Conservation (phyloP, 257 asterid genomes). For the Capsicum pubescens region DNA sequence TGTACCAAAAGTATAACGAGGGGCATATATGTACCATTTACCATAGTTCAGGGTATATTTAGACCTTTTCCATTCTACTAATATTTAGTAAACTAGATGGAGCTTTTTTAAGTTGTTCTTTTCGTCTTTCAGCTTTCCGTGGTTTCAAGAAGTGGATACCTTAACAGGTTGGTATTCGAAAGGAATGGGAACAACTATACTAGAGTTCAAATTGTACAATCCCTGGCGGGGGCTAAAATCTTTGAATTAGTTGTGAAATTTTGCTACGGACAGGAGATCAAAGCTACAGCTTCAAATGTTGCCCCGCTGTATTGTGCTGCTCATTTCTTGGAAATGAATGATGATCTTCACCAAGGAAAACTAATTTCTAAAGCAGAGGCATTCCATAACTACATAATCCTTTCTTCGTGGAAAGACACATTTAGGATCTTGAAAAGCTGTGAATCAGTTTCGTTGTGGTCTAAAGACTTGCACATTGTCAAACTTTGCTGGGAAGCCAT, state of each 20-base stretch:
- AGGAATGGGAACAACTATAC: constrained; percentile 25
- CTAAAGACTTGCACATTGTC: constrained; percentile 35
- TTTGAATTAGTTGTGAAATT: constrained; percentile 45
- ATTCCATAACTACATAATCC: constrained; percentile 36
- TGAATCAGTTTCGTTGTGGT: constrained; percentile 39
- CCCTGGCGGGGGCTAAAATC: constrained; percentile 40
- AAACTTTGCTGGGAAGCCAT: constrained; percentile 34
- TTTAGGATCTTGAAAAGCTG: constrained; percentile 39
- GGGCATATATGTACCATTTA: no score
- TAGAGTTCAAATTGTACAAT: constrained; percentile 35
- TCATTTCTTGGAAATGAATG: constrained; percentile 46
- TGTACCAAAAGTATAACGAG: no score
- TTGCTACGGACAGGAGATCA: constrained; percentile 42
- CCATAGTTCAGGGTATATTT: no score
- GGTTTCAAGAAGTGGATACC: constrained; percentile 45
- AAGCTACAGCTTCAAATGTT: constrained; percentile 38
- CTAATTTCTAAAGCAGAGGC: constrained; percentile 38
- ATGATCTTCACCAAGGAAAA: constrained; percentile 38
- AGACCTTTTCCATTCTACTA: not conserved
- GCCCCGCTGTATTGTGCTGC: constrained; percentile 47
- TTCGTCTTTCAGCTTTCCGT: constrained; percentile 38
- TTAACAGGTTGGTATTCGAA: constrained; percentile 33
- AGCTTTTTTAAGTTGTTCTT: not conserved
- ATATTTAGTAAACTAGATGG: constrained; percentile 2
- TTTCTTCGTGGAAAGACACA: constrained; percentile 46